Evolutionary conservation across 2,329 filamentous ascomycete species (phyloP), one percentile per base, ranked within the genome.

Genomic region (Zasmidium citrigriseum): DNA sequence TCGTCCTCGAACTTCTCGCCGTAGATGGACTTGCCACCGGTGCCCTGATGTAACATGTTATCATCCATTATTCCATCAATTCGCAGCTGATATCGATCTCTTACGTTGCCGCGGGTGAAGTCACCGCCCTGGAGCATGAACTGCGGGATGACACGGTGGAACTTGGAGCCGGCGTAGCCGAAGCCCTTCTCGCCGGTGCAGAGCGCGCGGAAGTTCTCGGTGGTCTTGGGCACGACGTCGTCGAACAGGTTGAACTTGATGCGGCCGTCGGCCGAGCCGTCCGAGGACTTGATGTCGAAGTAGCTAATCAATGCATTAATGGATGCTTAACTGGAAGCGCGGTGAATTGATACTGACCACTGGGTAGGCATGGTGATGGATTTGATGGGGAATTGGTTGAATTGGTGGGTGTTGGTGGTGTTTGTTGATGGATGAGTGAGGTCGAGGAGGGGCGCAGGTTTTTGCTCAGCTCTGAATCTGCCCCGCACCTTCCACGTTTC

Each of bases 91-190:
- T 41, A 41, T 41, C 12, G 27, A 14, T 34, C 4, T 41, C 34
- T 41, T 41, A 41, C 34, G 70, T 95, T 89, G 58, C 86, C 87
- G 67, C 86, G 88, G 76, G 90, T 93, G 78, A 95, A 93, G 81
- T 95, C 90, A 76, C 90, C 90, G 69, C 90, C 90, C 82, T 93
- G 90, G 76, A 95, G 93, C 90, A 95, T 95, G 80, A 95, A 95
- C 67, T 87, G 76, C 82, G 90, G 90, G 83, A 95, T 95, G 74
- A 95, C 89, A 76, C 91, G 90, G 84, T 96, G 91, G 87, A 96
- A 96, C 72, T 77, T 83, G 54, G 89, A 93, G 62, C 86, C 89
- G 77, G 91, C 81, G 74, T 93, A 96, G 64, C 90, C 90, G 72
- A 87, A 93, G 71, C 89, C 90, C 82, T 93, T 90, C 84, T 93